A percentile compares a stretch with the other conserved stretches of the same genome.
These are phyloP conservation scores for Mercurialis annua DNA, from an alignment of 345 rosid species.

Conservation along the genomic window DNA sequence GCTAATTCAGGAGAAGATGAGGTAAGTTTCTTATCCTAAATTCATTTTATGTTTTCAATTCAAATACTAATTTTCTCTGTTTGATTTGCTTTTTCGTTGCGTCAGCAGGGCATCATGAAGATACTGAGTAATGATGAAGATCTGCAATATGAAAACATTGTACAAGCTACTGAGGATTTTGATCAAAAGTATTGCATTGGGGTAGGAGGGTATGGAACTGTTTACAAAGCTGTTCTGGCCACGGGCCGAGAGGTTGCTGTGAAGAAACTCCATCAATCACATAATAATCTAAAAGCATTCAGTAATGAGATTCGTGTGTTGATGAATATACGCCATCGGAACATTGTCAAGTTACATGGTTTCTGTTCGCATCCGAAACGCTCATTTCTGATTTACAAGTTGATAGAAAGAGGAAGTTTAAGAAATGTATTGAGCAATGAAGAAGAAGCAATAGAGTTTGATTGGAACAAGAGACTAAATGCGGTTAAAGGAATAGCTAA, in stretches of 20 bases:
- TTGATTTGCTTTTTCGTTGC: too few species aligned
- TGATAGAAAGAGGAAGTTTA: conserved; percentile 14
- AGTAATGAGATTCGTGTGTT: conserved; percentile 4
- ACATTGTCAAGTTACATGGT: too few species aligned
- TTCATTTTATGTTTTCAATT: too few species aligned
- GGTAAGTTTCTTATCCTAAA: too few species aligned
- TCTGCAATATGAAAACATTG: neutral
- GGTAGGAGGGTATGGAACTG: neutral
- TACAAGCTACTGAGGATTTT: neutral
- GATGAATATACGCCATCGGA: too few species aligned
- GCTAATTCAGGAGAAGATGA: neutral
- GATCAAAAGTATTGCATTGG: neutral
- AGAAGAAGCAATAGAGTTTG: conserved; percentile 4
- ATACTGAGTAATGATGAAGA: neutral
- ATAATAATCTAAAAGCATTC: conserved; percentile 9
- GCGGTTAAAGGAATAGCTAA: too few species aligned
- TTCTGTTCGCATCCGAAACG: conserved; percentile 4
- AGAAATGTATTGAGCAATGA: neutral
- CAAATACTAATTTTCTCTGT: too few species aligned
- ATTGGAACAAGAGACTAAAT: conserved; percentile 11
- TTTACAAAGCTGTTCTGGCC: conserved; percentile 11
- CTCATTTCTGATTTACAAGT: conserved; percentile 12
- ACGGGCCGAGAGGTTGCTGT: conserved; percentile 14
- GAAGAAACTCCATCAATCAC: conserved; percentile 8
- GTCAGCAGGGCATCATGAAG: neutral